A percentile compares a stretch with the other conserved stretches of the same genome.
Conservation (phyloP, 2,329 filamentous ascomycete genomes). For the Aspergillus carbonarius region DNA sequence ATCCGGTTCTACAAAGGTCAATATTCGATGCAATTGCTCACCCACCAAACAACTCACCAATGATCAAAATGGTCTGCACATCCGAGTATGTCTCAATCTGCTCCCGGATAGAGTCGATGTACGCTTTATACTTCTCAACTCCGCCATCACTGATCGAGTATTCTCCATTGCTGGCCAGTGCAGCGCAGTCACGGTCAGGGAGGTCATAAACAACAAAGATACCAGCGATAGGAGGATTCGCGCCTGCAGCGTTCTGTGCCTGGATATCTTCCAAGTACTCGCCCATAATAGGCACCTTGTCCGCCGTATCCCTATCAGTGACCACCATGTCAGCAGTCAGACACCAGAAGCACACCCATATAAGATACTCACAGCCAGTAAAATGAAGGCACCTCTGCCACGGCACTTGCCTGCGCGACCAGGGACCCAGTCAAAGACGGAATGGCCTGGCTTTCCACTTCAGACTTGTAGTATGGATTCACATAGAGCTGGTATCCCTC, state of each 20-base stretch:
- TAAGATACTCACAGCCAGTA: slow-evolving; percentile 51
- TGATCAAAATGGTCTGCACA: slow-evolving; percentile 50
- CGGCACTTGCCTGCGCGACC: slow-evolving; percentile 51
- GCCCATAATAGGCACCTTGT: slow-evolving; percentile 51
- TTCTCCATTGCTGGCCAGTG: slow-evolving; percentile 64
- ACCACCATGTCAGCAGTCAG: neutral
- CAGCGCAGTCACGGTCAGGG: slow-evolving; percentile 64
- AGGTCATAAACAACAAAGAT: slow-evolving; percentile 64
- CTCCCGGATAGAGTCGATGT: slow-evolving; percentile 56
- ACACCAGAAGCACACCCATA: neutral
- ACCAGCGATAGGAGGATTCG: slow-evolving; percentile 47
- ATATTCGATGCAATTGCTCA: slow-evolving; percentile 23
- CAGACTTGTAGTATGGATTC: slow-evolving; percentile 55
- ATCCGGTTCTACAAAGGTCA: slow-evolving; percentile 56
- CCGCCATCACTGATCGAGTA: slow-evolving; percentile 56
- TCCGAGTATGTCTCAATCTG: slow-evolving; percentile 57
- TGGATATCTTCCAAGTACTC: slow-evolving; percentile 51
- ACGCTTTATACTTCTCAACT: slow-evolving; percentile 53
- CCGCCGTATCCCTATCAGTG: slow-evolving; percentile 44
- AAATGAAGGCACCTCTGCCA: slow-evolving; percentile 53
- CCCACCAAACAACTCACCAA: slow-evolving; percentile 39
- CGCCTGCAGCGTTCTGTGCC: slow-evolving; percentile 49
- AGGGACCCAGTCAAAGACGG: slow-evolving; percentile 60
- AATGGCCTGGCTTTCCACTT: slow-evolving; percentile 57
- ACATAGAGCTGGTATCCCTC: slow-evolving; percentile 51